Evolutionary conservation across 1,139 yeast species (phyloP), one percentile per base, ranked within the genome.

Genomic region (Suhomyces bolitotheri): DNA sequence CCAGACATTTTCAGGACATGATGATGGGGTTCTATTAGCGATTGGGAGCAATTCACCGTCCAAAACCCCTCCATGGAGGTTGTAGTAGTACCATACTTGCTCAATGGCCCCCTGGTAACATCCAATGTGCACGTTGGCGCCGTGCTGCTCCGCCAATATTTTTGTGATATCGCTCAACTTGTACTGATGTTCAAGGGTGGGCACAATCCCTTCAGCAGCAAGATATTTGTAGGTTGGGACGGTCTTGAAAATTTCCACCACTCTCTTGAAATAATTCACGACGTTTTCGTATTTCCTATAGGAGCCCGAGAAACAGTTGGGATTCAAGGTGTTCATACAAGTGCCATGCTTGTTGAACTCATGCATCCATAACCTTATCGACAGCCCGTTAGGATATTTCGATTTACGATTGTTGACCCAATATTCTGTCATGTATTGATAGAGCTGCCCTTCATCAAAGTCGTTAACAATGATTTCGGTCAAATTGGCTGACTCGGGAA

Each of bases 311-410:
- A 66, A 66, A 47, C 73, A 68, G 15, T 49, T 34, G 19, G 73
- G 73, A 29, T 49, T 45, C 33, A 67, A 51, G 7, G 73, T 66
- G 44, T 63, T 63, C 65, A 66, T 63, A 49, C 73, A 68, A n/a
- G 73, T 66, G 27, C 65, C 73, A 44, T 68, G 74, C 49, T 66
- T 67, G 53, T 68, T 66, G 49, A 55, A 68, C 47, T 68, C 73
- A 44, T 67, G 74, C 34, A 56, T 56, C 74, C 74, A 68, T 38
- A 68, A 56, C 21, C 56, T 51, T 14, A 46, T 44, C 29, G 51
- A 44, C 4, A 60, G 55, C 16, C 52, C 58, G 36, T 51, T 50
- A 10, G 53, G 56, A 16, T 64, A 70, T 39, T 64, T 63, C 25
- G 66, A 58, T 41, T 53, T 56, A 16, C 44, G 60, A 36, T 63